A percentile compares a stretch with the other conserved stretches of the same genome.
phyloP scores from a whole-genome alignment of 73 alveolate species.

The Blepharisma stoltei region DNA sequence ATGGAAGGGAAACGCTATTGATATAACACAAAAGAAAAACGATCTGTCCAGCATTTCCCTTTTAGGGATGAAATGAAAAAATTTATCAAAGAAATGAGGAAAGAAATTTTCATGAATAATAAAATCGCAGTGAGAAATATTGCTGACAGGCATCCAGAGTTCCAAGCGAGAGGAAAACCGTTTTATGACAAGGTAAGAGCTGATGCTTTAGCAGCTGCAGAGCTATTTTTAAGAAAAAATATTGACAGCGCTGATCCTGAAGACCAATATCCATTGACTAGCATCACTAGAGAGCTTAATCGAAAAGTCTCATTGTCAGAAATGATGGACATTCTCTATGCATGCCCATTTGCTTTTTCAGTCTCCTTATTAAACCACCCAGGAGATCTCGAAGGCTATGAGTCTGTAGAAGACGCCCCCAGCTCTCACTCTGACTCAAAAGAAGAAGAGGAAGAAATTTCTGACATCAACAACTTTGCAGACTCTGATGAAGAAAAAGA shows the following conservation, averaged over 20 bases:
- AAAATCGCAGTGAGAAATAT: neutral
- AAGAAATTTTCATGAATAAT: neutral
- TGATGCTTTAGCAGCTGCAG: neutral
- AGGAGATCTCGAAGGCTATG: neutral
- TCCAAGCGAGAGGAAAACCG: constrained; percentile 1
- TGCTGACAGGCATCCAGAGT: constrained; percentile 7
- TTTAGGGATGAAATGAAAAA: constrained; percentile 16
- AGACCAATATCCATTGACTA: neutral
- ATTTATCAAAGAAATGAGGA: neutral
- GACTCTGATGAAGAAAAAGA: too few relatives aligned
- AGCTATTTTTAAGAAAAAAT: neutral
- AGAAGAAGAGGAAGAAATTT: too few relatives aligned
- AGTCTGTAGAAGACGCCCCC: neutral
- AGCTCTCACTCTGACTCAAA: too few relatives aligned
- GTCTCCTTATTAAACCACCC: too few relatives aligned
- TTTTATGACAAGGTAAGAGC: neutral
- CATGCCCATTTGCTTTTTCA: constrained; percentile 1
- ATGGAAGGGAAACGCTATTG: constrained; percentile 14
- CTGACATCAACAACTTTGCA: too few relatives aligned
- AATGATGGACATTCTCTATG: neutral
- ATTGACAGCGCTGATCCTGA: neutral
- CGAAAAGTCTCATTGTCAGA: neutral
- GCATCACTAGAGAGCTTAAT: neutral
- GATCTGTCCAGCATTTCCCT: constrained; percentile 12
- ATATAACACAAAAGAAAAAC: constrained; percentile 23